Evolutionary conservation across 1,284 basidiomycete genomes (phyloP).

Genomic region (Pholiota adiposa): DNA sequence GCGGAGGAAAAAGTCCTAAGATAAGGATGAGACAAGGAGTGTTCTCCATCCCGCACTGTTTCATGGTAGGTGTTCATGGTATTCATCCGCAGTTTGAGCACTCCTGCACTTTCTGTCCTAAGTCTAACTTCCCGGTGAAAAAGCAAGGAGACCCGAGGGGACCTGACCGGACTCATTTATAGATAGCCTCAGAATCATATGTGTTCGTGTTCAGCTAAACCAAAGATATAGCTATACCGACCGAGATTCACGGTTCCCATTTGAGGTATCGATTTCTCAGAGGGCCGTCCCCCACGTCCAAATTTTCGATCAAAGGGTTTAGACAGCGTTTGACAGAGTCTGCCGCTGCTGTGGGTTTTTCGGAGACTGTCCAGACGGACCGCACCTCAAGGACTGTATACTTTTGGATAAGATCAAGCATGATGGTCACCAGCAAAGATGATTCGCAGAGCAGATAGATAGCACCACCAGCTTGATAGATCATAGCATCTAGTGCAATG

Average conservation of each 20-base stretch:
- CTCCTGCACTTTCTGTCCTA: too few relatives aligned
- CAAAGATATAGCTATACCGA: background rate
- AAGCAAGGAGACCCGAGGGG: background rate
- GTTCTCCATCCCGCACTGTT: too few relatives aligned
- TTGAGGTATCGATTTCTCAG: too few relatives aligned
- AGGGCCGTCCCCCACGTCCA: background rate
- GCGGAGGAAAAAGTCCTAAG: too few relatives aligned
- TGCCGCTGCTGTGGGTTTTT: background rate
- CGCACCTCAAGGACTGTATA: background rate
- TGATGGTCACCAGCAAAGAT: background rate
- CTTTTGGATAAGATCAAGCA: background rate
- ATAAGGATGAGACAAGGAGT: too few relatives aligned
- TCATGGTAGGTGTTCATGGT: too few relatives aligned
- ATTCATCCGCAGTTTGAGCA: too few relatives aligned
- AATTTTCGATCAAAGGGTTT: too few relatives aligned
- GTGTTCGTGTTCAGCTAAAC: background rate
- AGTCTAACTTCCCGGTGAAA: too few relatives aligned
- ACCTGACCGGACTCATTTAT: background rate
- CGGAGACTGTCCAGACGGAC: background rate
- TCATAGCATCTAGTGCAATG: background rate
- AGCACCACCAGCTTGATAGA: background rate
- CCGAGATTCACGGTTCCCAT: background rate
- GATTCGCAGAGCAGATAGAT: background rate
- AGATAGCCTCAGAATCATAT: background rate
- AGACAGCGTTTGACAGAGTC: background rate